Conservation (phyloP, 768 basidiomycete genomes). For the Auriscalpium orientale region DNA sequence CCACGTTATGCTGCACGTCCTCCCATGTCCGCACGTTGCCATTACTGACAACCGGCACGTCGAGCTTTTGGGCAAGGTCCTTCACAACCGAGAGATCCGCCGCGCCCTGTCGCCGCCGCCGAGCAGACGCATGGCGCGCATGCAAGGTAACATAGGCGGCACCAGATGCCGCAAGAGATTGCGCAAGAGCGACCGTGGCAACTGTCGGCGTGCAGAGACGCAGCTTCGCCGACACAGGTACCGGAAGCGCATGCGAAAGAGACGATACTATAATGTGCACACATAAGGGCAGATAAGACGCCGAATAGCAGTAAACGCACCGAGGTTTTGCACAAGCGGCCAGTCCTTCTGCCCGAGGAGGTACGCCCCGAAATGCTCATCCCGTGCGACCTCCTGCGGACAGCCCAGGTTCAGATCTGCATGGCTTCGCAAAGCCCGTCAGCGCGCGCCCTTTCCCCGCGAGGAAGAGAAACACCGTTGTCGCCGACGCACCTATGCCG, state of each 20-base stretch:
- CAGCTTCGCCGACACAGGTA: constrained; percentile 61
- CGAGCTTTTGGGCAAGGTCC: constrained; percentile 41
- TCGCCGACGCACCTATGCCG: constrained; percentile 49
- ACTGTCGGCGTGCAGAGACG: constrained; percentile 33
- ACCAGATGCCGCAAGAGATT: constrained; percentile 54
- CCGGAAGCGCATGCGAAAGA: constrained; percentile 52
- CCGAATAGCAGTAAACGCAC: constrained; percentile 28
- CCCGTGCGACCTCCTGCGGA: constrained; percentile 61
- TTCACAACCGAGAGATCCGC: constrained; percentile 60
- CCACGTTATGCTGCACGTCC: constrained; percentile 48
- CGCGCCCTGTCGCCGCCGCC: constrained; percentile 61
- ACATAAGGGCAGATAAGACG: neutral
- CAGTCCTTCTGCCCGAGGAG: constrained; percentile 68
- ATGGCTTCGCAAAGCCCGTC: constrained; percentile 5
- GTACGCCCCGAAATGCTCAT: constrained; percentile 68
- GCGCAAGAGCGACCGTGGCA: constrained; percentile 49
- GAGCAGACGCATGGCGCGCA: constrained; percentile 64
- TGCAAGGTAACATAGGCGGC: constrained; percentile 69
- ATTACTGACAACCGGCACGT: constrained; percentile 64
- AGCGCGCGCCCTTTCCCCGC: neutral
- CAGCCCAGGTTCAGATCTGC: constrained; percentile 78
- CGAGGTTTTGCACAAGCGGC: constrained; percentile 57
- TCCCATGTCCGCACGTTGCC: constrained; percentile 63
- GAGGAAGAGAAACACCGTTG: neutral
- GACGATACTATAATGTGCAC: constrained; percentile 41